Percentiles rank a stretch among this genome's conserved stretches.
These are phyloP conservation scores for Podaxis sp. DNA, from an alignment of 768 basidiomycete genomes.

Conservation along the genomic window DNA sequence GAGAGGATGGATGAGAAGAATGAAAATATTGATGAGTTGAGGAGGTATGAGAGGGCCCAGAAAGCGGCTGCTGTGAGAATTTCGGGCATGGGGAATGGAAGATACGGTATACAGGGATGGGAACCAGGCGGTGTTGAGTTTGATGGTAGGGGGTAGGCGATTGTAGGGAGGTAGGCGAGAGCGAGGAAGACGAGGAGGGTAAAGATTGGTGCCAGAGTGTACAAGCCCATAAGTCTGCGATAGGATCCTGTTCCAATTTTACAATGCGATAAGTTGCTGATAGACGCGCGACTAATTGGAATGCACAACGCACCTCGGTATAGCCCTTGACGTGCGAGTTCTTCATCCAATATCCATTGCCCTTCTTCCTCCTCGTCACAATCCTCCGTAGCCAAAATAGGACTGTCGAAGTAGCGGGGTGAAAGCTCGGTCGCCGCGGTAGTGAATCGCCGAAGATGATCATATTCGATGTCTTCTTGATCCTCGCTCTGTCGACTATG, in stretches of 20 bases:
- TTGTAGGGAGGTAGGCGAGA: conserved; percentile 48
- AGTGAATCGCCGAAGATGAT: not conserved
- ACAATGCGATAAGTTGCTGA: conserved; percentile 11
- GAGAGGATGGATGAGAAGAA: conserved; percentile 43
- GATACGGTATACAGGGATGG: conserved; percentile 43
- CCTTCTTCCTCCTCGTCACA: conserved; percentile 38
- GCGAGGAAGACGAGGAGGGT: conserved; percentile 48
- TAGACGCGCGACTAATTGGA: not conserved
- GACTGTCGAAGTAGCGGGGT: conserved; percentile 17
- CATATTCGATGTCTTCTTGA: not conserved
- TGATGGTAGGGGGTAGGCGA: conserved; percentile 44
- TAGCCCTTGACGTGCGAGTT: conserved; percentile 30
- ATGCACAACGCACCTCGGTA: conserved; percentile 26
- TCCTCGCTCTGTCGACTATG: not conserved
- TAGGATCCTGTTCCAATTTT: conserved; percentile 55
- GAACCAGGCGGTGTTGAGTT: conserved; percentile 22
- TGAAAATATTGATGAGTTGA: conserved; percentile 38
- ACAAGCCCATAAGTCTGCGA: conserved; percentile 49
- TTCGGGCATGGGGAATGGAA: conserved; percentile 66
- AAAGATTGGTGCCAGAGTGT: conserved; percentile 59
- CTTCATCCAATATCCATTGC: conserved; percentile 32
- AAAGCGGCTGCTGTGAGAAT: conserved; percentile 59
- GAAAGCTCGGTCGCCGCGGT: conserved; percentile 2
- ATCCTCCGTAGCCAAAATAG: conserved; percentile 22
- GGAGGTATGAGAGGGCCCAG: conserved; percentile 57